Base-by-base conservation (phyloP, 176 grass and related monocot species). In the Miscanthus lutarioriparius region DNA sequence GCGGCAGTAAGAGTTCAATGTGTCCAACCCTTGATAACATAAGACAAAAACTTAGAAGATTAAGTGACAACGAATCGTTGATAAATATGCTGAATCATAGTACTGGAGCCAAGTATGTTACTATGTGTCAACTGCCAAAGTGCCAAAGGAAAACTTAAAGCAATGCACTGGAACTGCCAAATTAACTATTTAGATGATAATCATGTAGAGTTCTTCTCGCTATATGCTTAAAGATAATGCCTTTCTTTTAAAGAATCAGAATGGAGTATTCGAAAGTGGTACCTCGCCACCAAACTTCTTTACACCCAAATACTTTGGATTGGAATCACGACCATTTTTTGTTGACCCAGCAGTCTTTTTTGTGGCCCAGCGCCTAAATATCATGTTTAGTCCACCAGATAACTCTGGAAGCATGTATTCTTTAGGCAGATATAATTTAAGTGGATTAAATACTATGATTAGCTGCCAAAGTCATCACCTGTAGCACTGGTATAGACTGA, bases 401-500 rank as follows among this genome's bases (percentile, higher is more conserved):
- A 67, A 67, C 64, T 67, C 64, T 67, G 64, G 15, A 67, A 67
- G 15, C 64, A 67, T 19, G 32, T 67, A 36, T 36, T 35, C 64
- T 67, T 67, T 20, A 67, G 32, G 64, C 30, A 36, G 32, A 36
- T 67, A 19, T 19, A 17, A 36, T 64, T 63, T 30, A 64, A 64
- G 26, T 15, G 62, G 61, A 64, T 30, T 2, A 28, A 64, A 27
- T 64, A 64, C 4, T 64, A 64, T 28, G 14, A 28, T 70, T 51
- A 17, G 56, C 16, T 70, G 32, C 26, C n/a, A 9, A 67, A 48
- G 17, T 67, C 25, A 63, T 77, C 76, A 94, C 94, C 87, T 85
- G 80, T 67, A 43, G 83, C 36, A 20, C 85, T 83, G 47, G 51
- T 76, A 73, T 97, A 97, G 22, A 85, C 43, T 0, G 85, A 64